Evolutionary conservation across 139 green algal species (phyloP).

Genomic region (Ostreobium quekettii): DNA sequence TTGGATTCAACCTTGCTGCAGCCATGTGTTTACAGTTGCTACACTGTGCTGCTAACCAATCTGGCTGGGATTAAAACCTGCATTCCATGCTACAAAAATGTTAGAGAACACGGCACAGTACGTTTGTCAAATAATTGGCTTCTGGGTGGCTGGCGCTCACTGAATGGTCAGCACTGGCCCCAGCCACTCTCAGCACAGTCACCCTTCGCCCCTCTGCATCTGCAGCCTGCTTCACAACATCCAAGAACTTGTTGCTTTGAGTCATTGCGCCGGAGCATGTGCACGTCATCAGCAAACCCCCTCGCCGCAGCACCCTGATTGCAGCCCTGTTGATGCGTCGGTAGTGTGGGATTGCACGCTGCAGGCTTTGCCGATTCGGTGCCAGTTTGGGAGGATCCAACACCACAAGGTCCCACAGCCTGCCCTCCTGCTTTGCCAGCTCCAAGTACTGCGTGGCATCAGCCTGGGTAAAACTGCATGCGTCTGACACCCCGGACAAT

Average conservation of each 20-base stretch:
- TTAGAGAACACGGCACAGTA: conserved; percentile 44
- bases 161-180: conserved; percentile 61
- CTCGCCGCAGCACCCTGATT: conserved; percentile 57
- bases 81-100: not conserved
- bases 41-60: no score
- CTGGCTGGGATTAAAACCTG: no score
- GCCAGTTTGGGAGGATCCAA: conserved; percentile 94
- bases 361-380: conserved; percentile 49
- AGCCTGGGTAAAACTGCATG: conserved; percentile 42
- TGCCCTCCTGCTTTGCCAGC: conserved; percentile 27
- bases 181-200: conserved; percentile 52
- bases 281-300: conserved; percentile 90
- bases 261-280: conserved; percentile 81
- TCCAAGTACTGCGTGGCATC: conserved; percentile 65
- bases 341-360: conserved; percentile 40
- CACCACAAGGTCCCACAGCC: conserved; percentile 77
- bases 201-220: conserved; percentile 25
- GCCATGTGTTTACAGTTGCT: no score
- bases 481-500: conserved; percentile 60
- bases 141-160: conserved; percentile 68
- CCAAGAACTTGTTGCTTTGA: conserved; percentile 47
- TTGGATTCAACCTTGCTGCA: no score
- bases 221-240: conserved; percentile 31
- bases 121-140: conserved; percentile 71
- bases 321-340: conserved; percentile 60